A percentile compares a stretch with the other conserved stretches of the same genome.
These are phyloP conservation scores for Diplodia seriata DNA, from an alignment of 2,329 filamentous ascomycete genomes.

Conservation along the genomic window DNA sequence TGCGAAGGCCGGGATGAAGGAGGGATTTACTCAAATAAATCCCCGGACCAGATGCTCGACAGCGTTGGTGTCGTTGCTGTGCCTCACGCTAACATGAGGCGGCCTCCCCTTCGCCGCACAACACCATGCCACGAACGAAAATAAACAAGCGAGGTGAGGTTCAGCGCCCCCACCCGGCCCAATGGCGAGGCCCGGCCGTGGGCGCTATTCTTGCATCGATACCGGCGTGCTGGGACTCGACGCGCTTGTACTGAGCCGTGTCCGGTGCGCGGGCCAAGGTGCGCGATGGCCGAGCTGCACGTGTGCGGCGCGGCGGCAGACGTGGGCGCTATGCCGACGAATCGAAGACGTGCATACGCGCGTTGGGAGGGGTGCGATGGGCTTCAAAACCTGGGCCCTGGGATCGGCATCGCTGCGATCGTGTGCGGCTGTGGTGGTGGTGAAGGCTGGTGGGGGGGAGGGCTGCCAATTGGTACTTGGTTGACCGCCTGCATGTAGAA, in stretches of 20 bases:
- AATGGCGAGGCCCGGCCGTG: conserved; percentile 2
- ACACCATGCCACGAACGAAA: neutral
- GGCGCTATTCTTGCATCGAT: neutral
- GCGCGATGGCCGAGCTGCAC: conserved; percentile 5
- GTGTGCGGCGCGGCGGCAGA: conserved; percentile 14
- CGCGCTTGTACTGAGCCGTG: conserved; percentile 13
- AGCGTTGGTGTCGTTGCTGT: conserved; percentile 17
- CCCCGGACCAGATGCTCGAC: neutral
- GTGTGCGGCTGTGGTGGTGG: conserved; percentile 10
- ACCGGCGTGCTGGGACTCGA: neutral
- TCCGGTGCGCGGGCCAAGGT: neutral
- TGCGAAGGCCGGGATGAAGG: neutral
- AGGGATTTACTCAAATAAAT: neutral
- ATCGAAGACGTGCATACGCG: conserved; percentile 7
- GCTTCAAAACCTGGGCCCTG: conserved; percentile 1
- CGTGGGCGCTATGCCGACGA: conserved; percentile 5
- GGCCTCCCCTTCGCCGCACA: conserved; percentile 6
- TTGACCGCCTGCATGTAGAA: conserved; percentile 17
- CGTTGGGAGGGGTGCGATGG: conserved; percentile 1
- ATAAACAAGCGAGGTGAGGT: conserved; percentile 4
- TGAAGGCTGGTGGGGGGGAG: neutral
- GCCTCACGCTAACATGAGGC: neutral
- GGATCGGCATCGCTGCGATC: neutral
- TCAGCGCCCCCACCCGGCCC: neutral
- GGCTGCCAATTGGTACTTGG: too few species aligned